Conservation (phyloP, 768 basidiomycete species). For the Amanita jacksonii region DNA sequence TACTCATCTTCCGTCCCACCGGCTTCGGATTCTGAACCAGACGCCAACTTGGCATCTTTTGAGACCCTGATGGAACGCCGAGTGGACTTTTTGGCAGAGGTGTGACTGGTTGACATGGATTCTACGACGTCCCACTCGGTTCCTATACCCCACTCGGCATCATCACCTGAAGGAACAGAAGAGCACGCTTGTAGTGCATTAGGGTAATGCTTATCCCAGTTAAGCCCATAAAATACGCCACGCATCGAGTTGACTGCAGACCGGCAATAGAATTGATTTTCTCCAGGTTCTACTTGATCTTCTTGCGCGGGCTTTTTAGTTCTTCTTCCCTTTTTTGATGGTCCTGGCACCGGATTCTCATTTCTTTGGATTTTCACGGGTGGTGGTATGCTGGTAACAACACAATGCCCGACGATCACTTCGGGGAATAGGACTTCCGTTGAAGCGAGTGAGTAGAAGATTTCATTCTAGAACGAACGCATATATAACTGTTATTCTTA, state of each 20-base stretch:
- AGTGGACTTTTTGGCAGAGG: constrained; percentile 8
- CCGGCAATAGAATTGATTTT: constrained; percentile 39
- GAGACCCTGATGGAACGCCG: constrained; percentile 5
- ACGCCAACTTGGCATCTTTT: constrained; percentile 12
- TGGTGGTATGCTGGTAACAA: constrained; percentile 26
- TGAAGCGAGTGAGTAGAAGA: constrained; percentile 54
- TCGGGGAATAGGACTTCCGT: constrained; percentile 40
- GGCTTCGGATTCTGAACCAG: constrained; percentile 20
- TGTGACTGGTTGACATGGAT: constrained; percentile 8
- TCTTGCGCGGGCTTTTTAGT: not conserved
- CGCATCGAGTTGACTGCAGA: constrained; percentile 48
- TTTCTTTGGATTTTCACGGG: constrained; percentile 1
- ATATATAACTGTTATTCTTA: no score
- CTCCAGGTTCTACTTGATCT: constrained; percentile 1
- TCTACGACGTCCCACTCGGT: constrained; percentile 35
- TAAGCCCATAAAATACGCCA: constrained; percentile 53
- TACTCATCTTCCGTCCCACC: constrained; percentile 17
- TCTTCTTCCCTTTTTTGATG: not conserved
- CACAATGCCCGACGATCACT: constrained; percentile 43
- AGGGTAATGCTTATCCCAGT: constrained; percentile 43
- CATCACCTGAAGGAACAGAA: constrained; percentile 16
- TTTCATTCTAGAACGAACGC: constrained; percentile 79
- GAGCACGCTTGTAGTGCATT: constrained; percentile 28
- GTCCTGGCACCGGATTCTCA: constrained; percentile 10
- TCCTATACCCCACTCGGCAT: constrained; percentile 29